Conservation (phyloP, 2,329 filamentous ascomycete genomes). For the Talaromyces pinophilus region DNA sequence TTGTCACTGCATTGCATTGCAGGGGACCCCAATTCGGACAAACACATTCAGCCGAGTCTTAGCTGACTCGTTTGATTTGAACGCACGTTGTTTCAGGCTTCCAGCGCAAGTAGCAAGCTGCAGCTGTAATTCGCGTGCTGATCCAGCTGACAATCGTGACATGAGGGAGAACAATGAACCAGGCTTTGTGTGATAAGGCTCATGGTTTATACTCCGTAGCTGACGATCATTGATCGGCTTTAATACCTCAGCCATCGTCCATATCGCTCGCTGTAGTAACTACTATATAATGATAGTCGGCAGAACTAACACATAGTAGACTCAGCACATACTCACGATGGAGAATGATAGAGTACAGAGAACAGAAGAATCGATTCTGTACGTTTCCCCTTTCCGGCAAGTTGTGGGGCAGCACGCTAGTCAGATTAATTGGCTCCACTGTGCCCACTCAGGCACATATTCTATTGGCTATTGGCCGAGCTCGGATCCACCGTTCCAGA, state of each 20-base stretch:
- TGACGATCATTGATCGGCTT: background rate
- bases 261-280: no score
- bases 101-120: background rate
- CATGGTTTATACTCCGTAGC: background rate
- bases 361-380: background rate
- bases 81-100: background rate
- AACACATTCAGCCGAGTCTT: background rate
- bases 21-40: background rate
- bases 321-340: background rate
- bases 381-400: conserved; percentile 12
- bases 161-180: background rate
- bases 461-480: background rate
- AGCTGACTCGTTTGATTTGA: background rate
- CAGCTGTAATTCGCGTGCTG: background rate
- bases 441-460: background rate
- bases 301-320: background rate
- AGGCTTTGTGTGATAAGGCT: background rate
- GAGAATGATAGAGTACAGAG: background rate
- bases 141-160: background rate
- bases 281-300: no score
- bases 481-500: background rate
- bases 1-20: background rate
- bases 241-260: background rate
- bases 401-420: background rate
- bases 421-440: background rate